Percentiles rank a stretch among this genome's conserved stretches.
phyloP scores from a whole-genome alignment of 2,329 filamentous ascomycete species.

The Basipetospora chlamydospora region DNA sequence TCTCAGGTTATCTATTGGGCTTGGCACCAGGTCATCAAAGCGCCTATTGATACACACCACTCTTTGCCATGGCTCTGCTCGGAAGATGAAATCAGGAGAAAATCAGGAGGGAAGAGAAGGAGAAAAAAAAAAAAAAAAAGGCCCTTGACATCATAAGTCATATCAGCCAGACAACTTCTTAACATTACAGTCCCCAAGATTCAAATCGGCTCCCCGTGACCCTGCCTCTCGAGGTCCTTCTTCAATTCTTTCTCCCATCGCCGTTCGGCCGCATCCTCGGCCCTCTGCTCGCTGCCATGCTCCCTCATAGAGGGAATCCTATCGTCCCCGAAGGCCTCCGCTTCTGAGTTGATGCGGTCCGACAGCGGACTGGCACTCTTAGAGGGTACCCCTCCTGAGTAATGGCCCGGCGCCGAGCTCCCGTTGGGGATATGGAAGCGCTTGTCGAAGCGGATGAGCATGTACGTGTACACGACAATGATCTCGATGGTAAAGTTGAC shows the following conservation, averaged over 20 bases:
- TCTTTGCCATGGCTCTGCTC: too few relatives aligned
- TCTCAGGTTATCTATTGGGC: too few relatives aligned
- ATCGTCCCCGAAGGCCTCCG: neutral
- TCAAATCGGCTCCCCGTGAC: neutral
- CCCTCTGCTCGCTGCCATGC: neutral
- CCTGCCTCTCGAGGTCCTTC: constrained; percentile 3
- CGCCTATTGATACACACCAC: too few relatives aligned
- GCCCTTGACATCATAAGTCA: too few relatives aligned
- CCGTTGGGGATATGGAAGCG: constrained; percentile 65
- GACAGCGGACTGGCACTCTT: neutral
- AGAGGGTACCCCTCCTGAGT: neutral
- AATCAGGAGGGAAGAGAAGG: neutral
- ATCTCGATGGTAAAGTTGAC: constrained; percentile 69
- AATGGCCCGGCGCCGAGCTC: constrained; percentile 36
- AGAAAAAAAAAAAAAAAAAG: neutral
- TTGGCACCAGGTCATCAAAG: too few relatives aligned
- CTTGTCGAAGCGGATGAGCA: constrained; percentile 53
- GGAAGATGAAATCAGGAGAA: neutral
- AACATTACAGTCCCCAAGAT: neutral
- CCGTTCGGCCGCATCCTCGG: neutral
- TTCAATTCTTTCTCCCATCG: neutral
- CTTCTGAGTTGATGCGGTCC: constrained; percentile 4
- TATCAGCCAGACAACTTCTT: too few relatives aligned
- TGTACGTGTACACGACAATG: constrained; percentile 52
- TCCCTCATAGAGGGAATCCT: neutral